Conservation (phyloP, 148 eudicot genomes). For the Spergularia bocconei region DNA sequence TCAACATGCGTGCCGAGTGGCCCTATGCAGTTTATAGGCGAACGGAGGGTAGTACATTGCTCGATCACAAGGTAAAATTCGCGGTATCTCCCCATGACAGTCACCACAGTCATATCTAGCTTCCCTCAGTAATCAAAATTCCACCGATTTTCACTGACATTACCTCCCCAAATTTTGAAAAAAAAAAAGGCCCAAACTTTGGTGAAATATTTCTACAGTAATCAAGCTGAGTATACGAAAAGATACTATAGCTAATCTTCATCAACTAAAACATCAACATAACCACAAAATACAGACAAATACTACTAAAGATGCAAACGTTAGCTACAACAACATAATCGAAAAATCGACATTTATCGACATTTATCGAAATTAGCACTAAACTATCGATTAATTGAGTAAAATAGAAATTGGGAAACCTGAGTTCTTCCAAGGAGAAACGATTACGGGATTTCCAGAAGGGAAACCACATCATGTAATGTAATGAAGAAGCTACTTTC, state of each 20-base stretch:
- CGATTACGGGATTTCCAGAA: slow-evolving; percentile 91
- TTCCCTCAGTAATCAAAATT: too few species aligned
- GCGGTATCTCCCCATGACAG: too few species aligned
- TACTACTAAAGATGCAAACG: neutral
- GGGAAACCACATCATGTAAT: slow-evolving; percentile 83
- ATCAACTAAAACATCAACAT: neutral
- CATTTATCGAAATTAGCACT: neutral
- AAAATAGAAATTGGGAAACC: slow-evolving; percentile 33
- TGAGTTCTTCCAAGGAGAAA: slow-evolving; percentile 83
- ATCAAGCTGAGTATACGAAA: neutral
- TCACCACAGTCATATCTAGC: too few species aligned
- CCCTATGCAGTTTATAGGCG: too few species aligned
- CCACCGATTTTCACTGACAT: too few species aligned
- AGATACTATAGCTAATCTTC: neutral
- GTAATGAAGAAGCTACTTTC: slow-evolving; percentile 33
- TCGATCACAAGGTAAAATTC: too few species aligned
- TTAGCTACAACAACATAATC: neutral
- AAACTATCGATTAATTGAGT: neutral
- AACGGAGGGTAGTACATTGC: too few species aligned
- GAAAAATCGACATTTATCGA: neutral
- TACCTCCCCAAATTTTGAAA: neutral
- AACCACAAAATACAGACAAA: neutral
- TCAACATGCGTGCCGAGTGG: too few species aligned
- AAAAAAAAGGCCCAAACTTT: neutral
- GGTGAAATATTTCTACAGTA: neutral